Conservation (phyloP, 2,329 filamentous ascomycete genomes). For the Claviceps pazoutovae region DNA sequence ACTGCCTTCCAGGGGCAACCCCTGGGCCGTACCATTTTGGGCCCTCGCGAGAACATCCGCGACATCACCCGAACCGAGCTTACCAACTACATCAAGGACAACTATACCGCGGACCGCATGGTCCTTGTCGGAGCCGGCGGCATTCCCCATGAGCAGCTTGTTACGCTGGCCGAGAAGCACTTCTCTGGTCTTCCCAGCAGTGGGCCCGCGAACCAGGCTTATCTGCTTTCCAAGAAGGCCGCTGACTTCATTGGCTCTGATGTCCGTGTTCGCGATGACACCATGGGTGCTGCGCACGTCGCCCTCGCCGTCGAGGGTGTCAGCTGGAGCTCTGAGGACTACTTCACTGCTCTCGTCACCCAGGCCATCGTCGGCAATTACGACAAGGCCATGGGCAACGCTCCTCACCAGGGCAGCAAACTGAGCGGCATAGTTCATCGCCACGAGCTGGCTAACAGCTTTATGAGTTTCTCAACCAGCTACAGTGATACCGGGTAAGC, state of each 20-base stretch:
- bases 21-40: constrained; percentile 92
- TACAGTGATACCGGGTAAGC: constrained; percentile 97
- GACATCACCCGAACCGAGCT: constrained; percentile 88
- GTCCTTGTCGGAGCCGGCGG: constrained; percentile 93
- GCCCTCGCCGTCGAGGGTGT: constrained; percentile 98
- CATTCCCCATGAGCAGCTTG: constrained; percentile 83
- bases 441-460: constrained; percentile 95
- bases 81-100: constrained; percentile 93
- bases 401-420: constrained; percentile 94
- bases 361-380: constrained; percentile 99
- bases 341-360: constrained; percentile 94
- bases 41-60: constrained; percentile 95
- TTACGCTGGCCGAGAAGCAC: constrained; percentile 93
- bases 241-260: constrained; percentile 96
- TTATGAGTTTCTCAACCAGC: constrained; percentile 99
- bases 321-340: constrained; percentile 98
- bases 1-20: constrained; percentile 96
- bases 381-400: constrained; percentile 97
- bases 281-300: constrained; percentile 90
- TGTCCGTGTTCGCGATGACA: constrained; percentile 90
- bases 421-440: constrained; percentile 90
- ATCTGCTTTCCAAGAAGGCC: constrained; percentile 67
- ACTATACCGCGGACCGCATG: constrained; percentile 99
- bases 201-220: constrained; percentile 60
- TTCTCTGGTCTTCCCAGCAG: constrained; percentile 68